These are phyloP conservation scores for Daldinia concentrica DNA, from an alignment of 495 filamentous ascomycete species.

Conservation along the genomic window DNA sequence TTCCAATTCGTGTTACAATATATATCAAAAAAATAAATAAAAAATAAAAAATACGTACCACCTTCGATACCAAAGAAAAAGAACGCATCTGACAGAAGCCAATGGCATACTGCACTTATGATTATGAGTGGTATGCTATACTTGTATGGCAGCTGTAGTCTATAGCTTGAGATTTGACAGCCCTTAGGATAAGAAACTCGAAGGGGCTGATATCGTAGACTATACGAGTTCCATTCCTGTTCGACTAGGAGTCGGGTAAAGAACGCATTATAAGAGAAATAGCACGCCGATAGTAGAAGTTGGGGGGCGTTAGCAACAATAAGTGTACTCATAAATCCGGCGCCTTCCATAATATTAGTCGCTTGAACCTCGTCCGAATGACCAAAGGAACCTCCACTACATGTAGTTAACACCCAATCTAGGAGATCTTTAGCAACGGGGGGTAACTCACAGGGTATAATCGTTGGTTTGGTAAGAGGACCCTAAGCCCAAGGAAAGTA, in stretches of 20 bases:
- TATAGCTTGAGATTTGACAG: neutral
- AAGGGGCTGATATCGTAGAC: neutral
- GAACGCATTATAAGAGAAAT: neutral
- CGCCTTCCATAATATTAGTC: neutral
- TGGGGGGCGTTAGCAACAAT: neutral
- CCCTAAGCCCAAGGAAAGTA: neutral
- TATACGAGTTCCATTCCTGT: neutral
- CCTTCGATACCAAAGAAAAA: conserved; percentile 1
- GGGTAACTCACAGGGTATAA: neutral
- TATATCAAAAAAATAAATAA: neutral
- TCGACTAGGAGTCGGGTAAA: neutral
- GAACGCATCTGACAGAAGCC: neutral
- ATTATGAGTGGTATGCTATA: neutral
- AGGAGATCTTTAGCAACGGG: too few species aligned
- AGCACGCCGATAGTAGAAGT: neutral
- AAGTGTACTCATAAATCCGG: neutral
- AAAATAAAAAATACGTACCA: neutral
- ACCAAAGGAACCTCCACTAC: neutral
- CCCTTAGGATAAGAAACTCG: neutral
- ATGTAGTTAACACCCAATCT: neutral
- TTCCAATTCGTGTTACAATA: neutral
- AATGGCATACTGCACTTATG: neutral
- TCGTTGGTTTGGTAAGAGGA: neutral
- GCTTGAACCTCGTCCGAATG: neutral
- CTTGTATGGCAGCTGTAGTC: neutral